phyloP scores from a whole-genome alignment of 768 basidiomycete species.

The Aureoboletus auriporus region DNA sequence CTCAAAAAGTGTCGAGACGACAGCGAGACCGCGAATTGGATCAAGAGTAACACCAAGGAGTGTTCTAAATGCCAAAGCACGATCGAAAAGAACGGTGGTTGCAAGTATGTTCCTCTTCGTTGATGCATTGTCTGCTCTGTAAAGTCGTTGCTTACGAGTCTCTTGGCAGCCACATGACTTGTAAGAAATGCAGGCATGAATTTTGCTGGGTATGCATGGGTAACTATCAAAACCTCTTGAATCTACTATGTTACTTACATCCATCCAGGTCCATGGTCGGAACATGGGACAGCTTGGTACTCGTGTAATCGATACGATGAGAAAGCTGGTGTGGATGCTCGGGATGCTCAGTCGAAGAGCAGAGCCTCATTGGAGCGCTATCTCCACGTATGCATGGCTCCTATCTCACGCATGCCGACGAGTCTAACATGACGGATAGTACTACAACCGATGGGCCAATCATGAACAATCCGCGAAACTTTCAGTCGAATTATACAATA shows the following conservation, averaged over 20 bases:
- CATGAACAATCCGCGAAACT: slow-evolving; percentile 99
- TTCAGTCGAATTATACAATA: slow-evolving; percentile 84
- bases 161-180: slow-evolving; percentile 89
- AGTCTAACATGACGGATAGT: slow-evolving; percentile 44
- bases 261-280: slow-evolving; percentile 82
- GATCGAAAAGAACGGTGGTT: slow-evolving; percentile 99
- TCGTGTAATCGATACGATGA: slow-evolving; percentile 98
- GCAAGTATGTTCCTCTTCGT: slow-evolving; percentile 72
- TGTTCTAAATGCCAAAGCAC: slow-evolving; percentile 94
- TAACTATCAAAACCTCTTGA: slow-evolving; percentile 27
- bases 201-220: slow-evolving; percentile 99
- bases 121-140: slow-evolving; percentile 71
- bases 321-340: slow-evolving; percentile 79
- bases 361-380: slow-evolving; percentile 93
- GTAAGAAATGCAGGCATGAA: slow-evolving; percentile 98
- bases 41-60: slow-evolving; percentile 99
- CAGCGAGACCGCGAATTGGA: slow-evolving; percentile 98
- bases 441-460: slow-evolving; percentile 99
- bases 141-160: slow-evolving; percentile 8
- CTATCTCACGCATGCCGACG: background rate
- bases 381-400: slow-evolving; percentile 68
- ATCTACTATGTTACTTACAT: slow-evolving; percentile 1
- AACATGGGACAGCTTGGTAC: slow-evolving; percentile 97
- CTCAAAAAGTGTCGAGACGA: slow-evolving; percentile 96
- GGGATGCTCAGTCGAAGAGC: slow-evolving; percentile 87